Base-by-base conservation (phyloP, 768 basidiomycete genomes). In the Boletus reticuloceps region DNA sequence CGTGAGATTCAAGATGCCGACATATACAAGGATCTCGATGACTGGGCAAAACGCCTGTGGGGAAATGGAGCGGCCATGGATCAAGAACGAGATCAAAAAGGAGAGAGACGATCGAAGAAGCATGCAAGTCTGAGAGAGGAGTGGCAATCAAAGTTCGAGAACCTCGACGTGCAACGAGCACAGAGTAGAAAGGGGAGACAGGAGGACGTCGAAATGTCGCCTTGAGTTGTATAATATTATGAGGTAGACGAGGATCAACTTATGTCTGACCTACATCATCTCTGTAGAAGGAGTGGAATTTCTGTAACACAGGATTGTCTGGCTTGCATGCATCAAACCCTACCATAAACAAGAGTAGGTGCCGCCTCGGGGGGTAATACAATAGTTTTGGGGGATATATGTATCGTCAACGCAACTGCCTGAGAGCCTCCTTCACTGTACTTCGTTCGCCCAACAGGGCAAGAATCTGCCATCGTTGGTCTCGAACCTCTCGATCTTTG, bases 381-480 rank as follows among this genome's bases (percentile, higher is more conserved):
- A 19, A 38, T 22, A 11, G 16, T 49, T 32, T 34, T 20, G 20
- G 20, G 14, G 27, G 20, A 22, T 7, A 36, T 14, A 22, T 7
- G 40, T 39, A 44, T 54, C 17, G 19, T 42, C 64, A 74, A 27
- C 67, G 66, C 58, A 72, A 58, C 54, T 75, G 72, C 61, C 78
- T 74, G 47, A 81, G 67, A 20, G 75, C 79, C 49, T 88, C 86
- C 61, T 82, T 82, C 34, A 91, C 80, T 8, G 86, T 81, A 66
- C 89, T 91, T 55, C 89, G 72, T 64, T 92, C 85, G 10, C 79
- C 82, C 14, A 91, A 75, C 25, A 92, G 72, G 47, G 89, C 88
- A 60, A 91, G 78, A 34, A 90, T 79, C 65, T 91, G 89, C 88
- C 88, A 89, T 39, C 84, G 73, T 55, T 83, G 82, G 71, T 91